phyloP scores from a whole-genome alignment of 2,329 filamentous ascomycete species.

The Fusarium paranaense region DNA sequence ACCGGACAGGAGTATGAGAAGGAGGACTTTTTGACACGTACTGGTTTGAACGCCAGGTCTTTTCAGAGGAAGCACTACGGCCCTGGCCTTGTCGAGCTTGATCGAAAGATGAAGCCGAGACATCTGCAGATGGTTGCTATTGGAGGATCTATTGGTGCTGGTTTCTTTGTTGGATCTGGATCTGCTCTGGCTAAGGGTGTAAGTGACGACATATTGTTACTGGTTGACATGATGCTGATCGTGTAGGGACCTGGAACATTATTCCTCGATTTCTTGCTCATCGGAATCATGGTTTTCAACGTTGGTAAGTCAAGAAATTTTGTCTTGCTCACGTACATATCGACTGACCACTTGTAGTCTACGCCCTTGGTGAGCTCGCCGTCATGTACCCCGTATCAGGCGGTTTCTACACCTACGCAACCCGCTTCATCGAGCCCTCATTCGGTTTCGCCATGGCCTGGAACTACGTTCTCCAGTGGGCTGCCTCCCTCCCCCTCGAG shows the following conservation, averaged over 20 bases:
- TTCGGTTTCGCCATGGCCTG: conserved; percentile 66
- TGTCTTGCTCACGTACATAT: background rate
- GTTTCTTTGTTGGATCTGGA: conserved; percentile 72
- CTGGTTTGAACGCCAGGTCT: conserved; percentile 38
- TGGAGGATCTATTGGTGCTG: conserved; percentile 70
- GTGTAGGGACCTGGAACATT: conserved; percentile 55
- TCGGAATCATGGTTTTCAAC: conserved; percentile 72
- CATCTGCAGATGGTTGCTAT: conserved; percentile 74
- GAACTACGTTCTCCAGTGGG: conserved; percentile 59
- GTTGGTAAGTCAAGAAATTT: conserved; percentile 44
- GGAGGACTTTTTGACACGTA: conserved; percentile 44
- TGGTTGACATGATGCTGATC: no score
- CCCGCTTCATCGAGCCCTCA: conserved; percentile 63
- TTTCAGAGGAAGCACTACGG: conserved; percentile 42
- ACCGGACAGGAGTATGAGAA: conserved; percentile 33
- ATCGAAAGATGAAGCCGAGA: conserved; percentile 64
- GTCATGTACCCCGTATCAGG: conserved; percentile 72
- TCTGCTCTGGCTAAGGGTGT: conserved; percentile 61
- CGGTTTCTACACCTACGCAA: conserved; percentile 61
- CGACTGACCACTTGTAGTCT: conserved; percentile 49
- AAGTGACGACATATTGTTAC: conserved; percentile 6
- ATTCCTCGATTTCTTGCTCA: conserved; percentile 64
- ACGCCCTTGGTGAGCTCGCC: conserved; percentile 70
- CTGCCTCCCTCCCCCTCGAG: conserved; percentile 57
- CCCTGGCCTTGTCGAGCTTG: conserved; percentile 48